Percentiles rank a stretch among this genome's conserved stretches.
Evolutionary conservation across 1,284 basidiomycete species (phyloP).

Genomic region (Volvariella volvacea): DNA sequence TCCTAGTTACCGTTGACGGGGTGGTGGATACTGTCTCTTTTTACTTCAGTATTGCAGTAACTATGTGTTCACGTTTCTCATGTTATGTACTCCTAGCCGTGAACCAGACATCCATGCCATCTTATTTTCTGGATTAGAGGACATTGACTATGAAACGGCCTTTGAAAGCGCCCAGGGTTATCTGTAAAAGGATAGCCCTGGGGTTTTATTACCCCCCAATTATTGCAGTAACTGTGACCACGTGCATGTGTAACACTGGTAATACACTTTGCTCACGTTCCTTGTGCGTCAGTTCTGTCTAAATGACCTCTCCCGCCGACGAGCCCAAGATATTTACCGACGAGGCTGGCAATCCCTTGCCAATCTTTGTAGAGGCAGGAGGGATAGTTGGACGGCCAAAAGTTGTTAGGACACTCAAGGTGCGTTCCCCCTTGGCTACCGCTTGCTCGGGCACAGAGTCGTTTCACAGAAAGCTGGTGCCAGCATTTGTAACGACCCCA

Average conservation of each 20-base stretch:
- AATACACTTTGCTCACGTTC: too few species aligned
- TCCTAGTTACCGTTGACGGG: slow-evolving; percentile 78
- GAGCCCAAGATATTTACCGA: slow-evolving; percentile 3
- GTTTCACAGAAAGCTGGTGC: slow-evolving; percentile 44
- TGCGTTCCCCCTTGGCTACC: slow-evolving; percentile 16
- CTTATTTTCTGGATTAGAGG: too few species aligned
- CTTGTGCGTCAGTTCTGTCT: too few species aligned
- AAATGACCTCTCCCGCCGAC: too few species aligned
- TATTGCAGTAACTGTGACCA: too few species aligned
- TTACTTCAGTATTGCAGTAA: slow-evolving; percentile 5
- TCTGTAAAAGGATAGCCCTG: too few species aligned
- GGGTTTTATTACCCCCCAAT: too few species aligned
- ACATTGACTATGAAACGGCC: too few species aligned
- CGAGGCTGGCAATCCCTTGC: slow-evolving; percentile 21
- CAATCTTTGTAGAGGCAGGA: slow-evolving; percentile 44
- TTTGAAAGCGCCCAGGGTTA: too few species aligned
- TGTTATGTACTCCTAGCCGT: slow-evolving; percentile 29
- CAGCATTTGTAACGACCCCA: slow-evolving; percentile 35
- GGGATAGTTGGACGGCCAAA: slow-evolving; percentile 41
- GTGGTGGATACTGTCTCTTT: slow-evolving; percentile 7
- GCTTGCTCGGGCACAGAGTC: neutral
- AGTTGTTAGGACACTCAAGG: slow-evolving; percentile 45
- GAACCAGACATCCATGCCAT: slow-evolving; percentile 5
- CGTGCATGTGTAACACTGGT: too few species aligned
- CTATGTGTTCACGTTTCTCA: slow-evolving; percentile 18